These are phyloP conservation scores for Furcasterigmium furcatum DNA, from an alignment of 2,329 filamentous ascomycete genomes.

Conservation along the genomic window DNA sequence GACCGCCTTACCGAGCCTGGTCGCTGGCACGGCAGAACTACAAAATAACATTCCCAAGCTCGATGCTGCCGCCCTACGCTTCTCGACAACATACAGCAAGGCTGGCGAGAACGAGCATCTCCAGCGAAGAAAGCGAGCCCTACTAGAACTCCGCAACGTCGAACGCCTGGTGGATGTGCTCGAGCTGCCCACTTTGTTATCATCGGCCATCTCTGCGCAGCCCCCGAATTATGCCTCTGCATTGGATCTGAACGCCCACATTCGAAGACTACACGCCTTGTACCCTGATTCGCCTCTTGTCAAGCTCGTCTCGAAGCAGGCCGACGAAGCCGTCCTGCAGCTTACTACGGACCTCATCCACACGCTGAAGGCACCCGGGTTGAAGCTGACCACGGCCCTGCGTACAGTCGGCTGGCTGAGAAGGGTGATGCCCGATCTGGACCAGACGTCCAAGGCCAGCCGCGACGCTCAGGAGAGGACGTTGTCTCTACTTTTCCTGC, in stretches of 20 bases:
- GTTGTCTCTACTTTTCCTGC: constrained; percentile 79
- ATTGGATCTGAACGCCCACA: constrained; percentile 89
- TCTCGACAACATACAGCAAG: constrained; percentile 81
- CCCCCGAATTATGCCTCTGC: constrained; percentile 82
- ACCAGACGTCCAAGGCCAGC: constrained; percentile 12
- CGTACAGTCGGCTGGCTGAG: constrained; percentile 89
- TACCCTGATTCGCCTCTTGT: constrained; percentile 80
- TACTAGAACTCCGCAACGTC: constrained; percentile 81
- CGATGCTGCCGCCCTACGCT: constrained; percentile 73
- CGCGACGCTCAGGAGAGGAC: constrained; percentile 53
- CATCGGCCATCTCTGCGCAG: constrained; percentile 67
- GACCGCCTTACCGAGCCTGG: constrained; percentile 68
- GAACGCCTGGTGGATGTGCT: constrained; percentile 88
- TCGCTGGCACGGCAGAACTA: constrained; percentile 62
- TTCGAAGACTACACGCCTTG: constrained; percentile 77
- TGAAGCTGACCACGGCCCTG: constrained; percentile 88
- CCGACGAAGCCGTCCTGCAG: constrained; percentile 82
- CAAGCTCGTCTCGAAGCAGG: constrained; percentile 68
- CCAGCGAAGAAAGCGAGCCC: constrained; percentile 70
- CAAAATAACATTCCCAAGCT: constrained; percentile 72
- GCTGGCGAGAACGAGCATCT: constrained; percentile 67
- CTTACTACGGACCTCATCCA: constrained; percentile 83
- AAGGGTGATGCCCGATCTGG: constrained; percentile 76
- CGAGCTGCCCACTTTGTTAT: constrained; percentile 81
- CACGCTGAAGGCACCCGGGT: constrained; percentile 69